Evolutionary conservation across 164 flowering plant species (phyloP), one percentile per base, ranked within the genome.

Genomic region (Litsea cubeba): DNA sequence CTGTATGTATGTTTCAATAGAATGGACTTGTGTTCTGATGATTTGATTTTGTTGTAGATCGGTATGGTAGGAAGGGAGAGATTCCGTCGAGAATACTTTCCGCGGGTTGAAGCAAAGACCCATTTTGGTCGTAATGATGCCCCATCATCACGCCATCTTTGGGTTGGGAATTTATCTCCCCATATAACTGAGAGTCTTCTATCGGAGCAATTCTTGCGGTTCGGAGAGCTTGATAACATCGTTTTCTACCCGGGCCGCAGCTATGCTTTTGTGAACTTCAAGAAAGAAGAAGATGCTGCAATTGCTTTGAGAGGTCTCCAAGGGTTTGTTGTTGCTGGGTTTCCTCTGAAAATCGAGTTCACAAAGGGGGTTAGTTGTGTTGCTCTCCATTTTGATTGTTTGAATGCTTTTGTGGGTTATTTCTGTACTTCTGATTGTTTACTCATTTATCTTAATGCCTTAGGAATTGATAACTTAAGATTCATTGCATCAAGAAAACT

Each of bases 341-440:
- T 83, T 77, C 89, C 94, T 12, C 82, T 95, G 83, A 91, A 81
- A 83, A 87, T 95, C 77, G 97, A 95, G 88, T 95, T 91, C 86
- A 83, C 95, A 40, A 95, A 95, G 95, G 90, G 91, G 99, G 98
- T 93, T 87, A 95, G 97, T 95, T 75, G 78, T 86, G 84, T 76
- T 78, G 69, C 71, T 46, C 79, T 76, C 69, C 54, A 73, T 75
- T 65, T 68, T 40, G 3, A 22, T 35, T 58, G 65, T 71, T 22
- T 24, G 12, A 24, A 58, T 71, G 25, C 64, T 40, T 25, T 60
- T 3, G 12, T 30, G 49, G 60, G n/a, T 54, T 54, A 14, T 20
- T 54, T 15, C 60, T 54, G 60, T 54, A 54, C 60, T 54, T 54
- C 60, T 54, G n/a, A 20, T 54, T 54, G 60, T 54, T 54, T 17